Percentiles rank a stretch among this genome's conserved stretches.
Conservation (phyloP, 441 rosid genomes). For the Pelargonium australe region DNA sequence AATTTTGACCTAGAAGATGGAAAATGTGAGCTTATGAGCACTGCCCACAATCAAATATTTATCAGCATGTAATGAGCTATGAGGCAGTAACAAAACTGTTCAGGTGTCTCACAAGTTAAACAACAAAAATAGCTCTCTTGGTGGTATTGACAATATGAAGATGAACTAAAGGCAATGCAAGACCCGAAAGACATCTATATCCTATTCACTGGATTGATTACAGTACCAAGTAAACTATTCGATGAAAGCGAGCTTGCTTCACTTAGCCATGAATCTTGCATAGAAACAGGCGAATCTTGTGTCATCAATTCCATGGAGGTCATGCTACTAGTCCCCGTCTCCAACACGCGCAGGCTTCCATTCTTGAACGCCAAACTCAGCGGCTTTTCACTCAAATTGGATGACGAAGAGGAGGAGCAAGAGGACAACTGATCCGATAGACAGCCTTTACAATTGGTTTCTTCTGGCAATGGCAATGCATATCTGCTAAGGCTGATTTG, state of each 20-base stretch:
- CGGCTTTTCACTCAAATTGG: conserved; percentile 32
- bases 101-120: no score
- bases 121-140: no score
- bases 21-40: no score
- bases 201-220: conserved; percentile 20
- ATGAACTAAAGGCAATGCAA: neutral
- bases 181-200: neutral
- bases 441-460: conserved; percentile 13
- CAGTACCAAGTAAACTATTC: conserved; percentile 29
- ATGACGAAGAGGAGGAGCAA: conserved; percentile 26
- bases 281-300: conserved; percentile 35
- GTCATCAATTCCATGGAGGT: conserved; percentile 24
- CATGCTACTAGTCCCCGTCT: conserved; percentile 16
- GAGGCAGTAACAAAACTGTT: no score
- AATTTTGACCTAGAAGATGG: no score
- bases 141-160: neutral
- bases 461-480: conserved; percentile 24
- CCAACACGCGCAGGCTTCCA: neutral
- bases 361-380: conserved; percentile 19
- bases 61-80: no score
- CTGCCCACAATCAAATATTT: no score
- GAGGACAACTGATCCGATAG: conserved; percentile 21
- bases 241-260: conserved; percentile 51
- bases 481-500: conserved; percentile 41
- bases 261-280: conserved; percentile 40